Base-by-base conservation (phyloP, 331 rosid genomes). In the Quercus tomentella region DNA sequence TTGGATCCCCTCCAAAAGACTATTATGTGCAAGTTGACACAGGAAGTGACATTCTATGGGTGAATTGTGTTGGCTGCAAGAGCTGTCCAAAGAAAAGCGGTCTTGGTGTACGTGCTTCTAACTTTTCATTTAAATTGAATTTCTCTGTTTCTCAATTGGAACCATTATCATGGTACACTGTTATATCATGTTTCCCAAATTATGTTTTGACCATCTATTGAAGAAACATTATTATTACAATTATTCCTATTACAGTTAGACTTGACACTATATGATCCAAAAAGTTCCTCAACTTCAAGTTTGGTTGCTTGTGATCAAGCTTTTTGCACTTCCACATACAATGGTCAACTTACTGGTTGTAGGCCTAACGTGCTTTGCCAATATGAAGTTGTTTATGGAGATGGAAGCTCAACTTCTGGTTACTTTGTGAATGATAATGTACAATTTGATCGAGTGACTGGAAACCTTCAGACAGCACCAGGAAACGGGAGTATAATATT, bases 11-110 rank as follows among this genome's bases (percentile, higher is more conserved):
- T 82, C 20, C 89, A 51, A 85, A 77, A 75, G 87, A 93, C 77
- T 93, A 33, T 85, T 81, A 78, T 74, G 97, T 96, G 80, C 99
- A 96, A 85, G 98, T 96, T 77, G 99, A 96, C 54, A 93, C 99
- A 12, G 99, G 99, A 76, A 96, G 99, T 86, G 99, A 93, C 86
- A 62, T 84, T 79, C 84, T 96, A 22, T 96, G 99, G 99, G 92
- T 96, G 68, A 93, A 89, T 80, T 90, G 97, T 76, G 22, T 21
- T 4, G 98, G 86, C 58, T 94, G 99, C 88, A 31, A 26, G 25
- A 23, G 81, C n/a, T 96, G 99, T 82, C 98, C 98, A 5, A 82
- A 25, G 77, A 81, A 86, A 79, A 92, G 94, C 75, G 80, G 82
- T 56, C 81, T 92, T 79, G 97, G 95, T 35, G 99, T 96, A 88